Evolutionary conservation across 345 rosid species (phyloP).

Genomic region (Pelargonium nanum): DNA sequence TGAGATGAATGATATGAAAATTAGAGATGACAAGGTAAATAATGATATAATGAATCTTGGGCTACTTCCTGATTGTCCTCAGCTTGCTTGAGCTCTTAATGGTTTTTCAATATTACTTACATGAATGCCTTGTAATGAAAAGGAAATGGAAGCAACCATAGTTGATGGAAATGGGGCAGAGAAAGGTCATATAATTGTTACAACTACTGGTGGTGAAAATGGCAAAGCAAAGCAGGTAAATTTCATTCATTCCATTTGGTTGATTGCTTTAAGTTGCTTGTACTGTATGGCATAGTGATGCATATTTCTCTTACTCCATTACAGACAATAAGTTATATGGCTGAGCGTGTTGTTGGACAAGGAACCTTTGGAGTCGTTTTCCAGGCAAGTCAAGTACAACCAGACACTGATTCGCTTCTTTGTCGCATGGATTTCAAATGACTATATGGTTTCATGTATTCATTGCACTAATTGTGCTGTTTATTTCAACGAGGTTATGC

Average conservation of each 20-base stretch:
- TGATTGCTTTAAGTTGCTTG: background rate
- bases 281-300: background rate
- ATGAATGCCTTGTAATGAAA: slow-evolving; percentile 9
- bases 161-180: slow-evolving; percentile 87
- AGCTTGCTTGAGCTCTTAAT: background rate
- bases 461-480: background rate
- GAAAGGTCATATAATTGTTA: slow-evolving; percentile 89
- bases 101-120: background rate
- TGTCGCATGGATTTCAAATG: no score
- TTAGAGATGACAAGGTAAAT: slow-evolving; percentile 32
- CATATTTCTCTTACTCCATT: background rate
- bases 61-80: background rate
- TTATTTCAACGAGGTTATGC: background rate
- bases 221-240: slow-evolving; percentile 93
- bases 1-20: slow-evolving; percentile 40
- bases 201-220: slow-evolving; percentile 93
- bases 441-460: background rate
- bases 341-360: slow-evolving; percentile 19
- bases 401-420: background rate
- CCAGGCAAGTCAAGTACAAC: slow-evolving; percentile 8
- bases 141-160: slow-evolving; percentile 92
- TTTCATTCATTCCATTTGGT: background rate
- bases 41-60: background rate
- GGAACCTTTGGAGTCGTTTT: slow-evolving; percentile 23
- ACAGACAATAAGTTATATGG: slow-evolving; percentile 24